These are phyloP conservation scores for Boechera retrofracta DNA, from an alignment of 345 rosid species.

Conservation along the genomic window DNA sequence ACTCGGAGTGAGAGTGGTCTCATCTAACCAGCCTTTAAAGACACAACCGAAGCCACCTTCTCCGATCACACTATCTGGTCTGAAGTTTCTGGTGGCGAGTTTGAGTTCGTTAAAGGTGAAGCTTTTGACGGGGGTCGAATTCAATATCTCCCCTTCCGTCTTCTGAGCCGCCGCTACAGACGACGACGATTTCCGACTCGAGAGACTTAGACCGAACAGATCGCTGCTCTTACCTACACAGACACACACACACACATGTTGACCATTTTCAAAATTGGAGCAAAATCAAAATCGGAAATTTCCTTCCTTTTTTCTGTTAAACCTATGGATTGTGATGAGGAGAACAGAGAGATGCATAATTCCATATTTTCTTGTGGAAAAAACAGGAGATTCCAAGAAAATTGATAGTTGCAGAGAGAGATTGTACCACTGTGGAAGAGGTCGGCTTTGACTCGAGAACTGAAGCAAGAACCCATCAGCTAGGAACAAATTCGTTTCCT, in stretches of 20 bases:
- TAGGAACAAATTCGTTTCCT: slow-evolving; percentile 11
- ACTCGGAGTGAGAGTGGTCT: slow-evolving; percentile 62
- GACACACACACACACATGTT: slow-evolving; percentile 1
- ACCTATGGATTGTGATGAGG: not conserved
- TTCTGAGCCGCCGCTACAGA: slow-evolving; percentile 63
- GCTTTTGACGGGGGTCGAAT: slow-evolving; percentile 68
- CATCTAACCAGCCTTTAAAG: slow-evolving; percentile 97
- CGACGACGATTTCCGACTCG: slow-evolving; percentile 59
- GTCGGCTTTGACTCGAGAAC: slow-evolving; percentile 43
- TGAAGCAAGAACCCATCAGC: slow-evolving; percentile 47
- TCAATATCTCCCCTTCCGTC: slow-evolving; percentile 90
- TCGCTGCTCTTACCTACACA: slow-evolving; percentile 47
- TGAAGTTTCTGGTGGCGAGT: slow-evolving; percentile 82
- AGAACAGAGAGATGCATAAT: slow-evolving; percentile 12
- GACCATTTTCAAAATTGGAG: not conserved
- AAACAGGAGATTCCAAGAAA: not conserved
- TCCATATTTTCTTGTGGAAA: not conserved
- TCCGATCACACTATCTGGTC: slow-evolving; percentile 92
- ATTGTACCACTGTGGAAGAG: slow-evolving; percentile 35
- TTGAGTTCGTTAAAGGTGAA: slow-evolving; percentile 73
- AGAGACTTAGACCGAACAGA: slow-evolving; percentile 47
- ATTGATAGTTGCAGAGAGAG: slow-evolving; percentile 13
- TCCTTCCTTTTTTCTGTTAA: not conserved
- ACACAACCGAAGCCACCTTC: slow-evolving; percentile 99
- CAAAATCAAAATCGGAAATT: not conserved